These are phyloP conservation scores for Penicillium goetzii DNA, from an alignment of 495 filamentous ascomycete genomes.

Conservation along the genomic window DNA sequence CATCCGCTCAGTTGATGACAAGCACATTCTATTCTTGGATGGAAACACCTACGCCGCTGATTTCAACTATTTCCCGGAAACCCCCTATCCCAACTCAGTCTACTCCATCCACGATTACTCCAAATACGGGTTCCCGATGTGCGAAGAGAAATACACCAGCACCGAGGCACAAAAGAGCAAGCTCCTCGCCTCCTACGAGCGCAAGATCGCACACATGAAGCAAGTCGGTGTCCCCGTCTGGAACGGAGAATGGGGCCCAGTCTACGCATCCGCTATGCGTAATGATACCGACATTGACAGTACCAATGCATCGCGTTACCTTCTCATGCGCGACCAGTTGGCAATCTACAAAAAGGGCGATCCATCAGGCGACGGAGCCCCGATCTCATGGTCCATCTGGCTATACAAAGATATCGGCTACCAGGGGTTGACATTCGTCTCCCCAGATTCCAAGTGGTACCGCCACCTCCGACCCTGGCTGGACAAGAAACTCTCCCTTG, in stretches of 20 bases:
- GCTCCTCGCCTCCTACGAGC: background rate
- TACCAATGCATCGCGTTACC: background rate
- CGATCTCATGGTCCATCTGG: background rate
- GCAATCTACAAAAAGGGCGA: constrained; percentile 4
- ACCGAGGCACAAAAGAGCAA: background rate
- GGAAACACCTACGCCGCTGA: constrained; percentile 3
- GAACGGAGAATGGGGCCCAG: constrained; percentile 2
- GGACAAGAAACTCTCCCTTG: background rate
- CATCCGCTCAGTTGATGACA: background rate
- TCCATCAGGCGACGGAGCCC: background rate
- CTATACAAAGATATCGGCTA: constrained; percentile 1
- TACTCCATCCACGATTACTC: constrained; percentile 4
- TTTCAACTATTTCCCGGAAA: background rate
- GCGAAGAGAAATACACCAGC: background rate
- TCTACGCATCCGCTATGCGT: background rate
- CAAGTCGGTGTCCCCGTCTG: background rate
- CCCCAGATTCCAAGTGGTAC: background rate
- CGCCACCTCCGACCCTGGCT: background rate
- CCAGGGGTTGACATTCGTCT: background rate
- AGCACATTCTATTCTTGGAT: background rate
- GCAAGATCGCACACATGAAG: constrained; percentile 2
- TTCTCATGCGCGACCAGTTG: constrained; percentile 1
- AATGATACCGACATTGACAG: background rate
- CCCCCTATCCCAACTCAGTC: background rate
- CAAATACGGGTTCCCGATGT: background rate